Evolutionary conservation across 257 asterid species (phyloP), one percentile per base, ranked within the genome.

Genomic region (Primulina eburnea): DNA sequence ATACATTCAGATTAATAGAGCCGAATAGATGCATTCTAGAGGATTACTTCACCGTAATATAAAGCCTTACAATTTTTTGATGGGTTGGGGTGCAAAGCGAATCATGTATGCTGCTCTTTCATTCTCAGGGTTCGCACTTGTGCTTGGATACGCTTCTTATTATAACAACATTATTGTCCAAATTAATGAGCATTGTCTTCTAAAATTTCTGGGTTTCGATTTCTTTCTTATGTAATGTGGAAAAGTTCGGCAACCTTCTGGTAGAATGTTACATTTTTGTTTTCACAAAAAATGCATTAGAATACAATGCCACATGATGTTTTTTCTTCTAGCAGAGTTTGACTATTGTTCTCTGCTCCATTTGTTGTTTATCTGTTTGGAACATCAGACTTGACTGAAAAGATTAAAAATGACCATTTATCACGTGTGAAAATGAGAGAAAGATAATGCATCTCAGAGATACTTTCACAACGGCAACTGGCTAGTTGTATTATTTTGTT

Each of bases 81-180:
- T 92, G 98, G 98, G 98, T 82, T 92, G 79, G 95, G 98, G 29
- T 95, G 98, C 84, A 92, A 90, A 85, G 98, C 98, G 62, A 92
- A 90, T 76, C 98, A 92, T 92, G 98, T 87, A 69, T 60, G 81
- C 58, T 33, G 77, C 62, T 70, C 35, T 65, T 30, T 66, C 68
- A 47, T 68, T 68, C 73, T 76, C 32, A 53, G 67, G 73, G 33
- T 43, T 11, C 21, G n/a, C 17, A 14, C 20, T 50, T 50, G 6
- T 50, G 20, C 56, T 16, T 50, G 20, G 20, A 14, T 50, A 4
- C 8, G 8, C 16, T 43, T 16, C 56, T 50, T 14, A 14, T 50
- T 14, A 50, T 14, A 50, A 16, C 9, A 12, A 16, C 20, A 50
- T 16, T 50, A 16, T 4, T 16, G 18, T 50, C 16, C 20, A 7